Conservation (phyloP, 73 alveolate species). For the Tetrahymena elliotti region DNA sequence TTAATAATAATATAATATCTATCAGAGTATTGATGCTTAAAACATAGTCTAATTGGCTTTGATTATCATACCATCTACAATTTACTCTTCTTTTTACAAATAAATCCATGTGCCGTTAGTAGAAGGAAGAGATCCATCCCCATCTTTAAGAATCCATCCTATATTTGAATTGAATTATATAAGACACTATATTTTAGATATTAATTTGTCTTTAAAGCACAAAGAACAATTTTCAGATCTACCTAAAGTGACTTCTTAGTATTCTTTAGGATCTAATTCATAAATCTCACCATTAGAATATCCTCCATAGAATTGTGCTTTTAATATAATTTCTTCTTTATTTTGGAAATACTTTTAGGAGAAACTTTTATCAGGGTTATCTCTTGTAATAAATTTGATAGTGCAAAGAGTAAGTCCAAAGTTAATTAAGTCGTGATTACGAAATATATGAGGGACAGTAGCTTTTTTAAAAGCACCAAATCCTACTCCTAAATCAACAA, state of each 20-base stretch:
- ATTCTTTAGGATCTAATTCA: background rate
- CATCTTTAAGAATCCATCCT: constrained; percentile 11
- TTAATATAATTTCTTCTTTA: background rate
- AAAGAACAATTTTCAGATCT: background rate
- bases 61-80: background rate
- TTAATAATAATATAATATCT: too few relatives aligned
- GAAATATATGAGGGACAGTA: background rate
- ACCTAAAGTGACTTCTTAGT: background rate
- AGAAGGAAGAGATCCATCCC: constrained; percentile 2
- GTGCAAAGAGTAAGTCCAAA: background rate
- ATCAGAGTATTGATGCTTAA: background rate
- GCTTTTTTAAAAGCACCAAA: constrained; percentile 5
- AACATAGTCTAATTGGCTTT: background rate
- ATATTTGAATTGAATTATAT: background rate
- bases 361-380: background rate
- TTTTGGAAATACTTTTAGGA: background rate
- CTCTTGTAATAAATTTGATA: background rate
- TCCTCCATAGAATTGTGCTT: background rate
- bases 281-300: background rate
- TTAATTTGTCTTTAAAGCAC: background rate
- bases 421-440: background rate
- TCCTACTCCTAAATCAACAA: constrained; percentile 10
- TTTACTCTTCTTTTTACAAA: background rate
- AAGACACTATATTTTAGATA: background rate
- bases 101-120: constrained; percentile 5